Percentiles rank a stretch among this genome's conserved stretches.
phyloP scores from a whole-genome alignment of 1,139 yeast genomes.

The Sugiyamaella castrensis region DNA sequence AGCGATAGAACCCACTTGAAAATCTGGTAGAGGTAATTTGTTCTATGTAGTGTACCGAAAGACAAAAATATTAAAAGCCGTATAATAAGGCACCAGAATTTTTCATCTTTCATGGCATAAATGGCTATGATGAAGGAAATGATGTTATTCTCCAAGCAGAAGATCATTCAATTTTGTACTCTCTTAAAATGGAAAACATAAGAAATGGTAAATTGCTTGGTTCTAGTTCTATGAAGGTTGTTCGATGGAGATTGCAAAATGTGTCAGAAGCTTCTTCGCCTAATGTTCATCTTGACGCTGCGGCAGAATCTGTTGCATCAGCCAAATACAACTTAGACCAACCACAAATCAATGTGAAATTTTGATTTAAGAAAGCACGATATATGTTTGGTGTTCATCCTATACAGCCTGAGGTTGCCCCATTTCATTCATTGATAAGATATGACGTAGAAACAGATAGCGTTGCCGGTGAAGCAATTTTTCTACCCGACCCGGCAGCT shows the following conservation, averaged over 20 bases:
- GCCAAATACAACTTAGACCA: slow-evolving; percentile 10
- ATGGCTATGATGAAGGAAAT: slow-evolving; percentile 22
- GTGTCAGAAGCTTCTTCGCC: slow-evolving; percentile 9
- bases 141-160: slow-evolving; percentile 19
- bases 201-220: slow-evolving; percentile 7
- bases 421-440: slow-evolving; percentile 19
- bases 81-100: slow-evolving; percentile 18
- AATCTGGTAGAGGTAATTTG: slow-evolving; percentile 11
- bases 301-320: background rate
- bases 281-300: background rate
- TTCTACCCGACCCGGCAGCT: slow-evolving; percentile 18
- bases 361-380: slow-evolving; percentile 7
- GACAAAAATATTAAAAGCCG: slow-evolving; percentile 14
- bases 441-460: slow-evolving; percentile 12
- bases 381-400: slow-evolving; percentile 20
- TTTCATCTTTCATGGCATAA: slow-evolving; percentile 20
- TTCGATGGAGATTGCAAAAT: slow-evolving; percentile 15
- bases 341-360: slow-evolving; percentile 16
- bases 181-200: slow-evolving; percentile 12
- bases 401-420: slow-evolving; percentile 4
- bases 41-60: slow-evolving; percentile 21
- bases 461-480: slow-evolving; percentile 23
- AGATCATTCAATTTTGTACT: slow-evolving; percentile 15
- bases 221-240: slow-evolving; percentile 6
- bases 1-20: slow-evolving; percentile 18